phyloP scores from a whole-genome alignment of 164 flowering plant species.

The Nymphaea thermarum region DNA sequence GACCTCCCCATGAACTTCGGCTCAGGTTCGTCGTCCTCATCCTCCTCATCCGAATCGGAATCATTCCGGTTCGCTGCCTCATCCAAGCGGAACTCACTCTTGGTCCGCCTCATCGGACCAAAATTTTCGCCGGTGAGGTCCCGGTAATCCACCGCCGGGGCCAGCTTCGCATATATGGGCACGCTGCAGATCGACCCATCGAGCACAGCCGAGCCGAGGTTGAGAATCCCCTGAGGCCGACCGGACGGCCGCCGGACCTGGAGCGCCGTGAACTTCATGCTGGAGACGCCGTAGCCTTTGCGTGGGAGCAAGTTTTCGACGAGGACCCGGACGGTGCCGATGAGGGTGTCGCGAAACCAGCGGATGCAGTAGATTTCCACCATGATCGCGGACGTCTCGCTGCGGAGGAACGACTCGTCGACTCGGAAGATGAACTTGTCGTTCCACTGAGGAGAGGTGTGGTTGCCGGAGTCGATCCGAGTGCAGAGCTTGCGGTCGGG shows the following conservation, averaged over 20 bases:
- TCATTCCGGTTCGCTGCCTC: slow-evolving; percentile 1
- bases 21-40: not conserved
- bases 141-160: slow-evolving; percentile 54
- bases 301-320: slow-evolving; percentile 45
- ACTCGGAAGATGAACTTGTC: slow-evolving; percentile 89
- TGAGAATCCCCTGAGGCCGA: slow-evolving; percentile 84
- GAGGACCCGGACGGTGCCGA: slow-evolving; percentile 69
- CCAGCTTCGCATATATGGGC: slow-evolving; percentile 56
- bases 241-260: slow-evolving; percentile 84
- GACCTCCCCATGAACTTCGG: not conserved
- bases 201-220: slow-evolving; percentile 64
- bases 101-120: slow-evolving; percentile 23
- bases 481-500: slow-evolving; percentile 56
- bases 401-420: slow-evolving; percentile 46
- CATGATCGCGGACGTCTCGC: slow-evolving; percentile 63
- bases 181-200: slow-evolving; percentile 76
- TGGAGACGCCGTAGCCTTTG: slow-evolving; percentile 7
- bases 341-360: slow-evolving; percentile 37
- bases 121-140: slow-evolving; percentile 32
- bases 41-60: not conserved
- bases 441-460: slow-evolving; percentile 71
- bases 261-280: slow-evolving; percentile 62
- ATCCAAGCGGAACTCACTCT: slow-evolving; percentile 24
- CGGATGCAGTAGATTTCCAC: slow-evolving; percentile 53
- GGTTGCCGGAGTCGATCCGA: slow-evolving; percentile 44